Conservation (phyloP, 805 yeast genomes). For the Yamadazyma akitaensis region DNA sequence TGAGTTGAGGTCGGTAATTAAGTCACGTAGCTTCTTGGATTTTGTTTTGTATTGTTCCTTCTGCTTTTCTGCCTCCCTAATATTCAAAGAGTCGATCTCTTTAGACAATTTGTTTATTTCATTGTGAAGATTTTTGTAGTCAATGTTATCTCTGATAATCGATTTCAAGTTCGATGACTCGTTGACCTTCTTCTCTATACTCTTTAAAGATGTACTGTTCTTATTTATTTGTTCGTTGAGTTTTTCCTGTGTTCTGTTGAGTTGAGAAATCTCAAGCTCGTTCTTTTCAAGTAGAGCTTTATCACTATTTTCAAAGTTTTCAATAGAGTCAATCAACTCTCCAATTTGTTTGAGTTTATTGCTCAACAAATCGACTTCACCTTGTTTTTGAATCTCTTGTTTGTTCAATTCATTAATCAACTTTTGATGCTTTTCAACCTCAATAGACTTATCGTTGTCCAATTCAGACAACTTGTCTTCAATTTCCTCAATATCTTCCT, state of each 20-base stretch:
- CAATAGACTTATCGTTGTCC: slow-evolving; percentile 9
- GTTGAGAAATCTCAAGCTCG: slow-evolving; percentile 12
- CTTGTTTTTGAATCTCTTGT: slow-evolving; percentile 4
- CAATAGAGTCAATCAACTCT: slow-evolving; percentile 11
- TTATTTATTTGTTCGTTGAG: slow-evolving; percentile 19
- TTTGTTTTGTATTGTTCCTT: slow-evolving; percentile 60
- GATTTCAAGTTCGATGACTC: slow-evolving; percentile 63
- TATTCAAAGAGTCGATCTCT: slow-evolving; percentile 45
- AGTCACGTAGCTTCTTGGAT: slow-evolving; percentile 47
- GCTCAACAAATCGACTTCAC: slow-evolving; percentile 8
- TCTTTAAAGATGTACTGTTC: slow-evolving; percentile 17
- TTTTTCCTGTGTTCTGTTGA: slow-evolving; percentile 21
- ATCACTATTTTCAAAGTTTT: slow-evolving; percentile 22
- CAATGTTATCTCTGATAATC: slow-evolving; percentile 61
- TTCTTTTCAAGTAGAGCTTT: slow-evolving; percentile 20
- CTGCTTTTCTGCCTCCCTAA: slow-evolving; percentile 55
- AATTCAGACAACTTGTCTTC: slow-evolving; percentile 9
- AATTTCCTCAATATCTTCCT: slow-evolving; percentile 17
- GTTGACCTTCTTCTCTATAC: slow-evolving; percentile 40
- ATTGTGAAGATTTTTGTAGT: slow-evolving; percentile 43
- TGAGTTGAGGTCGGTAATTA: slow-evolving; percentile 55
- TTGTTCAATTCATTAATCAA: slow-evolving; percentile 10
- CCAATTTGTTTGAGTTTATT: slow-evolving; percentile 5
- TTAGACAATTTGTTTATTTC: slow-evolving; percentile 36
- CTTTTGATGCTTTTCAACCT: slow-evolving; percentile 7